Base-by-base conservation (phyloP, 2,329 filamentous ascomycete genomes). In the Colletotrichum plurivorum region DNA sequence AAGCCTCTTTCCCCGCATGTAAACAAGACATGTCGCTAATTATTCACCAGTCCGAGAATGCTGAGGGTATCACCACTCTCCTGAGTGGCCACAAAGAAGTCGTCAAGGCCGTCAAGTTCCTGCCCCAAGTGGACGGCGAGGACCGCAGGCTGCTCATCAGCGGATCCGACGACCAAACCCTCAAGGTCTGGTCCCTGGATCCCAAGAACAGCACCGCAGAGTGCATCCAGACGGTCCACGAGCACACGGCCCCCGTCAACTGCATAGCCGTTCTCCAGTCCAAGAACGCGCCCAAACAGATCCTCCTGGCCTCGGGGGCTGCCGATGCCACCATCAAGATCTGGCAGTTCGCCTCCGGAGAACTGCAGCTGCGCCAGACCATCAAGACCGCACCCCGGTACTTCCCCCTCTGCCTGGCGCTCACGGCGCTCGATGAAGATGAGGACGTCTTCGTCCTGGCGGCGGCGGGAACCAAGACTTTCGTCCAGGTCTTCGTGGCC, bases 101-200 rank as follows among this genome's bases (percentile, higher is more conserved):
- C 61, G 94, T 98, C 71, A 97, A 94, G 79, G 93, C 91, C 12
- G 89, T 98, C 61, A 92, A 90, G 74, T 97, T 98, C 76, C 85
- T 95, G 62, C 88, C 89, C 1, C 75, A 77, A 52, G 78, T 79
- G 39, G 81, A 83, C 18, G 80, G 79, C 7, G 82, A 87, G 18
- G 75, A 81, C 16, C 76, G 80, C 16, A 87, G 85, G 31, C 84
- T 92, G 68, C 84, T 99, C 25, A 77, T 97, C 68, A 95, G 90
- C 70, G 96, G 94, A 48, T 92, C 93, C 36, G 92, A 94, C 65
- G 95, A 98, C 83, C 91, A 92, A 74, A 89, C 88, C 6, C 82
- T 98, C 69, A 89, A 89, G 61, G 78, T 97, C 66, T 98, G 95
- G 94, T 86, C 76, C 9, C 65, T 81, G 15, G 72, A 76, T 54